These are phyloP conservation scores for Metschnikowia colocasiae DNA, from an alignment of 805 yeast species.

Conservation along the genomic window DNA sequence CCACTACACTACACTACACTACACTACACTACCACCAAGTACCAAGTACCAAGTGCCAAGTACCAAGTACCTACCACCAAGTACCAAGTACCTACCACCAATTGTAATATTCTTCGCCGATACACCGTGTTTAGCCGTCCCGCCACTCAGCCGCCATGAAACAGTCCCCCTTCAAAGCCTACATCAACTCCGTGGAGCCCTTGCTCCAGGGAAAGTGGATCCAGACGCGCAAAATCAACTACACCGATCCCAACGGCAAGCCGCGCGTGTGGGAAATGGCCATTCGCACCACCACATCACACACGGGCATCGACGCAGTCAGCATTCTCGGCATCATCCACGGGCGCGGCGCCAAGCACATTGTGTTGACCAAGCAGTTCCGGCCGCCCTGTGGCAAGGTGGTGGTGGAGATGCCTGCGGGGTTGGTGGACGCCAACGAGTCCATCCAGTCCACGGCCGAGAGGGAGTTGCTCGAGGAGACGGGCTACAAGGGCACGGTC, in stretches of 20 bases:
- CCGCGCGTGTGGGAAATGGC: constrained; percentile 89
- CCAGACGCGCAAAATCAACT: constrained; percentile 59
- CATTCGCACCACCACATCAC: constrained; percentile 68
- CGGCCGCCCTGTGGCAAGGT: constrained; percentile 90
- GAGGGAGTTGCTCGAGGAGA: constrained; percentile 86
- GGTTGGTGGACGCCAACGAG: constrained; percentile 84
- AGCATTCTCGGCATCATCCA: constrained; percentile 75
- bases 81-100: too few relatives aligned
- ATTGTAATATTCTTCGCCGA: too few relatives aligned
- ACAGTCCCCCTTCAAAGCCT: constrained; percentile 35
- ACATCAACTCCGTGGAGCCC: constrained; percentile 30
- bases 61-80: too few relatives aligned
- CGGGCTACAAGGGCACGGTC: constrained; percentile 80
- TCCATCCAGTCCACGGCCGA: constrained; percentile 73
- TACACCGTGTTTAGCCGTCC: too few relatives aligned
- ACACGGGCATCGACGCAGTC: constrained; percentile 78
- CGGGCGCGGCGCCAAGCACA: constrained; percentile 34
- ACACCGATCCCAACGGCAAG: constrained; percentile 67
- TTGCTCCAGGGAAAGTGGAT: constrained; percentile 43
- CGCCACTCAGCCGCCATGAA: too few relatives aligned
- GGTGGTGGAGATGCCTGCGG: constrained; percentile 94
- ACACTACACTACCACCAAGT: too few relatives aligned
- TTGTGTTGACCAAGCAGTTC: constrained; percentile 80
- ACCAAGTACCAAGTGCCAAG: too few relatives aligned
- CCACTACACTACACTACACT: too few relatives aligned